These are phyloP conservation scores for Imleria badia DNA, from an alignment of 768 basidiomycete genomes.

Conservation along the genomic window DNA sequence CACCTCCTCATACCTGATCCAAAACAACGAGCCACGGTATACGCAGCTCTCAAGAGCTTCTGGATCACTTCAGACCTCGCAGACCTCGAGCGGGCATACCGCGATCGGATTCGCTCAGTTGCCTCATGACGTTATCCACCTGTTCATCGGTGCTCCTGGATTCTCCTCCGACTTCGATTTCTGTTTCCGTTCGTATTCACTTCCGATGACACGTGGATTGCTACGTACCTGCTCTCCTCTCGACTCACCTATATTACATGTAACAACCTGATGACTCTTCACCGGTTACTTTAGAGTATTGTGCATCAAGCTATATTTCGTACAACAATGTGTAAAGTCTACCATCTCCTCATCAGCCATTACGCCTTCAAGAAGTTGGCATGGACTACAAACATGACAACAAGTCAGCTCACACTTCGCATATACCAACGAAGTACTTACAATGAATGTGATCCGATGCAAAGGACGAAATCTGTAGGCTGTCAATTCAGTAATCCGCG, in stretches of 20 bases:
- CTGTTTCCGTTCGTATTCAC: background rate
- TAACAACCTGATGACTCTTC: background rate
- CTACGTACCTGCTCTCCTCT: background rate
- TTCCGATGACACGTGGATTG: background rate
- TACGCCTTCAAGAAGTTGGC: conserved; percentile 83
- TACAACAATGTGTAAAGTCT: conserved; percentile 1
- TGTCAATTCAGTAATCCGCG: background rate
- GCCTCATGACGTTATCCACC: conserved; percentile 10
- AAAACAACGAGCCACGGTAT: conserved; percentile 59
- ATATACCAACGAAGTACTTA: conserved; percentile 37
- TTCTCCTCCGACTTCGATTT: background rate
- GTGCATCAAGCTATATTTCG: conserved; percentile 4
- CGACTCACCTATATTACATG: conserved; percentile 5
- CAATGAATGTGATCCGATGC: conserved; percentile 88
- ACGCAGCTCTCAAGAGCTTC: conserved; percentile 53
- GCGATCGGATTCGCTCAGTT: conserved; percentile 43
- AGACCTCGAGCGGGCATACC: conserved; percentile 62
- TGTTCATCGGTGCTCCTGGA: background rate
- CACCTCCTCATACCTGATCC: conserved; percentile 62
- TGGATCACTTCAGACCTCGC: conserved; percentile 70
- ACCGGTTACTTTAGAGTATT: background rate
- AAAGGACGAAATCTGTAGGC: conserved; percentile 79
- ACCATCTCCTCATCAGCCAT: conserved; percentile 1
- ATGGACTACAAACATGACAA: conserved; percentile 55
- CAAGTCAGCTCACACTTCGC: conserved; percentile 6